A percentile compares a stretch with the other conserved stretches of the same genome.
Evolutionary conservation across 2,329 filamentous ascomycete species (phyloP).

Genomic region (Aspergillus sp.): DNA sequence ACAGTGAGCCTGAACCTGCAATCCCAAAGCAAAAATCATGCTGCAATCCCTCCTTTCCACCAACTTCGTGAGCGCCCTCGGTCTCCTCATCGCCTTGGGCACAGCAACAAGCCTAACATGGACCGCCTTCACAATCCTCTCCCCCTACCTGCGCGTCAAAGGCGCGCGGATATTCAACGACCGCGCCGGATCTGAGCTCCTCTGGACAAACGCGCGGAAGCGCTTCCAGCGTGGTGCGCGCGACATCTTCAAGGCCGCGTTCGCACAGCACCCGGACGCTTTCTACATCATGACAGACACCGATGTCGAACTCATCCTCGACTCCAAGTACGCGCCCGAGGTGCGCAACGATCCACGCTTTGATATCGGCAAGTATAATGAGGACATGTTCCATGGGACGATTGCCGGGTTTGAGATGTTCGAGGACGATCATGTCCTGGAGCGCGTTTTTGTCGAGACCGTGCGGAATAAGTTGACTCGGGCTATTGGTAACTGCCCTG

Average conservation of each 20-base stretch:
- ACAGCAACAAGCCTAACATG: background rate
- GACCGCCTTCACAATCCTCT: background rate
- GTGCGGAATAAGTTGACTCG: conserved; percentile 7
- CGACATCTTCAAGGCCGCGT: conserved; percentile 3
- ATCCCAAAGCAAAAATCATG: background rate
- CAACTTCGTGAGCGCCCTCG: background rate
- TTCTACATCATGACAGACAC: conserved; percentile 5
- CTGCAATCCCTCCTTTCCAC: background rate
- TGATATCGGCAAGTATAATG: conserved; percentile 7
- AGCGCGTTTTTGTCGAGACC: background rate
- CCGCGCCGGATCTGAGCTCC: background rate
- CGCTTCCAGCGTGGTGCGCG: conserved; percentile 4
- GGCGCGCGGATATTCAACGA: background rate
- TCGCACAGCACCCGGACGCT: background rate
- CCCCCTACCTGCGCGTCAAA: background rate
- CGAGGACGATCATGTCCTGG: conserved; percentile 4
- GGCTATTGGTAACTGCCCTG: background rate
- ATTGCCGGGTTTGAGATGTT: conserved; percentile 12
- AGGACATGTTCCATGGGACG: conserved; percentile 10
- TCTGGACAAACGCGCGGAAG: conserved; percentile 5
- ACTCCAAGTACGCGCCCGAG: background rate
- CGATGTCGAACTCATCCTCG: background rate
- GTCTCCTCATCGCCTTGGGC: background rate
- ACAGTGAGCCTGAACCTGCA: background rate
- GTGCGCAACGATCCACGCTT: conserved; percentile 1